These are phyloP conservation scores for Hypholoma fasciculare DNA, from an alignment of 768 basidiomycete species.

Conservation along the genomic window DNA sequence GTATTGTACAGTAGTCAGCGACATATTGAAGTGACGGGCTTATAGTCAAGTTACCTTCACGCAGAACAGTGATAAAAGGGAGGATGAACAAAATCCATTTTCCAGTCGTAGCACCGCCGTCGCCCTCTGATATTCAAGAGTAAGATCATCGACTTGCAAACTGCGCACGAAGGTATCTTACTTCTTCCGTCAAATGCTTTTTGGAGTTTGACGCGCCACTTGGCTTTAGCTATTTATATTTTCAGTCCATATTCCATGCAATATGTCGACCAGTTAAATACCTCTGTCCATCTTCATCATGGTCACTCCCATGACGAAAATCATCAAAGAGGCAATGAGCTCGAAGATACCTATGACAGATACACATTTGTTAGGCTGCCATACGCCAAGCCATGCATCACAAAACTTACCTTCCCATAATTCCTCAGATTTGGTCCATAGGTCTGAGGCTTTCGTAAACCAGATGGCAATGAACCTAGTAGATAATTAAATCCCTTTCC, in stretches of 20 bases:
- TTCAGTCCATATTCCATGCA: not conserved
- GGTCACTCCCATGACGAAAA: slow-evolving; percentile 90
- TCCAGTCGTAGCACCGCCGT: slow-evolving; percentile 51
- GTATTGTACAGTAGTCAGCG: not conserved
- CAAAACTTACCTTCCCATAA: too few species aligned
- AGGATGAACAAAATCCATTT: slow-evolving; percentile 91
- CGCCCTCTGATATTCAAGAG: slow-evolving; percentile 35
- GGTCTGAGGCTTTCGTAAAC: too few species aligned
- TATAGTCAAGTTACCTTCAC: slow-evolving; percentile 63
- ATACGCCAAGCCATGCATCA: too few species aligned
- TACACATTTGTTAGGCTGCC: too few species aligned
- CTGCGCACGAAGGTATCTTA: slow-evolving; percentile 22
- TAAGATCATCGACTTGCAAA: not conserved
- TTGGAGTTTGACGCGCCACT: slow-evolving; percentile 90
- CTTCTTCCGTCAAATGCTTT: slow-evolving; percentile 68
- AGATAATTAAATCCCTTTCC: too few species aligned
- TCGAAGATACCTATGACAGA: slow-evolving; percentile 57
- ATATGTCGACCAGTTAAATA: slow-evolving; percentile 12
- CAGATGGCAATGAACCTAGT: too few species aligned
- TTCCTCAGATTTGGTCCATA: too few species aligned
- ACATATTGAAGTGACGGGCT: too few species aligned
- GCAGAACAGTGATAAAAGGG: slow-evolving; percentile 88
- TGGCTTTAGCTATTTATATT: slow-evolving; percentile 64
- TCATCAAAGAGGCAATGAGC: slow-evolving; percentile 74
- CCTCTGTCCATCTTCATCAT: slow-evolving; percentile 94